Conservation (phyloP, 371 early-diverging fungal species). For the Mucor velutinosus region DNA sequence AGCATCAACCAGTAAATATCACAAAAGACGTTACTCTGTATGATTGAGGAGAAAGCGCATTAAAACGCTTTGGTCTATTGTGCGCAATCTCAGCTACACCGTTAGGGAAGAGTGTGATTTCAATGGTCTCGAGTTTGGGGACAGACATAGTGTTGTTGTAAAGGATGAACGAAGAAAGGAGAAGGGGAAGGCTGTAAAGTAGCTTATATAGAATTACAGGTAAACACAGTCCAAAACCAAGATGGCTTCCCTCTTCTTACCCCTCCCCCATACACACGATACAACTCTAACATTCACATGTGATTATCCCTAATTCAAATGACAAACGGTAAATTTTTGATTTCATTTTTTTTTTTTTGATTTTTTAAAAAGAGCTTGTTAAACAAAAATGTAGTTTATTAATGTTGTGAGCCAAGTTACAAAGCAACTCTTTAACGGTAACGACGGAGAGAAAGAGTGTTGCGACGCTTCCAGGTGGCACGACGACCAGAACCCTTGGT, state of each 20-base stretch:
- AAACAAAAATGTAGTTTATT: slow-evolving; percentile 12
- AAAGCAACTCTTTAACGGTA: slow-evolving; percentile 66
- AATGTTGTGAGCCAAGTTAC: slow-evolving; percentile 5
- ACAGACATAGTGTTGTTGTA: not conserved
- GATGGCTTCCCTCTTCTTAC: not conserved
- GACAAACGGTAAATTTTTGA: not conserved
- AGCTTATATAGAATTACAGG: not conserved
- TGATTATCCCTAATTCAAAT: not conserved
- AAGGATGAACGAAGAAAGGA: not conserved
- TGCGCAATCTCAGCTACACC: slow-evolving; percentile 70
- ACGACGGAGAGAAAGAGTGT: slow-evolving; percentile 82
- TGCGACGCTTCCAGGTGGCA: slow-evolving; percentile 73
- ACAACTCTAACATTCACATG: not conserved
- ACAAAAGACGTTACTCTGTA: slow-evolving; percentile 43
- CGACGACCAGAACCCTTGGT: slow-evolving; percentile 96
- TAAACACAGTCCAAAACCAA: not conserved
- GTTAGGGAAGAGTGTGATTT: slow-evolving; percentile 48
- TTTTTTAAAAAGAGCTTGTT: not conserved
- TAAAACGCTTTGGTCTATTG: slow-evolving; percentile 69
- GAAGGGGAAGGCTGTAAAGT: not conserved
- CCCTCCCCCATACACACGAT: not conserved
- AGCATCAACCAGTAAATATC: not conserved
- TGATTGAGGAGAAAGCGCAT: slow-evolving; percentile 64
- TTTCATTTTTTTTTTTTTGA: not conserved
- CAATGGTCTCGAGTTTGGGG: slow-evolving; percentile 56